Conservation (phyloP, 2,329 filamentous ascomycete genomes). For the Alternaria novae-zelandiae region DNA sequence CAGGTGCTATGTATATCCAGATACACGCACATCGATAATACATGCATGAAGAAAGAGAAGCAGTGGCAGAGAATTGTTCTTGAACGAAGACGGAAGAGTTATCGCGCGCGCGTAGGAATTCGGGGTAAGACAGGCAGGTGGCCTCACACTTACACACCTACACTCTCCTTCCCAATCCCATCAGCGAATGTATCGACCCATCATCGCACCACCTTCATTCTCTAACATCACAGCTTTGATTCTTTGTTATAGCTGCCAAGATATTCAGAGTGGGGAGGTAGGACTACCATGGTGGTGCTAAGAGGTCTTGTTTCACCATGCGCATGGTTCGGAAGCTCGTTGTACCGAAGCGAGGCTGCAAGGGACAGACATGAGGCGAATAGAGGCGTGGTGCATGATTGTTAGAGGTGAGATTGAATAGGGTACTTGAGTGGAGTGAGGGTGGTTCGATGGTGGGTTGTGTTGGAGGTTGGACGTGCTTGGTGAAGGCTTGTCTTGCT, state of each 20-base stretch:
- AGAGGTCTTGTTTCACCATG: background rate
- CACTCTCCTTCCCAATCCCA: background rate
- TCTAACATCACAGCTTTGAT: background rate
- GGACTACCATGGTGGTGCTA: background rate
- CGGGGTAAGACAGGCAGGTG: background rate
- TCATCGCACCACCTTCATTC: background rate
- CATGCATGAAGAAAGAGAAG: background rate
- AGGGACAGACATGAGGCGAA: background rate
- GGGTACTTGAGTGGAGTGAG: background rate
- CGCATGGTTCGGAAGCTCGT: background rate
- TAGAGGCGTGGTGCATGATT: background rate
- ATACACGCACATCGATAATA: background rate
- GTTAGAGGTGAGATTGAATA: background rate
- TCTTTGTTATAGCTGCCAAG: background rate
- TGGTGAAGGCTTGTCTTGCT: background rate
- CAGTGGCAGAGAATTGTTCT: background rate
- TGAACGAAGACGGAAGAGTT: too few relatives aligned
- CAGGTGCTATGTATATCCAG: background rate
- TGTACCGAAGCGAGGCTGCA: background rate
- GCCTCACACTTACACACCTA: background rate
- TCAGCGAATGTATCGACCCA: background rate
- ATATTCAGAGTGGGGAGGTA: background rate
- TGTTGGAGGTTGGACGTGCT: background rate
- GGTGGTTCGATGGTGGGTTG: slow-evolving; percentile 1
- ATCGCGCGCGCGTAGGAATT: background rate